Base-by-base conservation (phyloP, 345 rosid genomes). In the Firmiana major region DNA sequence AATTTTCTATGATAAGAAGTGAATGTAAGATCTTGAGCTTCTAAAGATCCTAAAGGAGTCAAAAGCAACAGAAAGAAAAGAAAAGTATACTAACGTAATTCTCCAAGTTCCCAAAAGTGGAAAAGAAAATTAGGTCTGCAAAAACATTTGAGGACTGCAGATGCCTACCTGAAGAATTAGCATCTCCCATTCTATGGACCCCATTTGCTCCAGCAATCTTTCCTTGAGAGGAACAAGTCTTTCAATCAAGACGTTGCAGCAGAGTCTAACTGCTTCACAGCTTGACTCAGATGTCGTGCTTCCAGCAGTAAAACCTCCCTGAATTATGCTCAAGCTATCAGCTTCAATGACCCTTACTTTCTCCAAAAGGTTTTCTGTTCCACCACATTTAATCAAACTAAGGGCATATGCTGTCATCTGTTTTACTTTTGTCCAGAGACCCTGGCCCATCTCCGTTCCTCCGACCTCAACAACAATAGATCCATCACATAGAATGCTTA, bases 401-500 rank as follows among this genome's bases (percentile, higher is more conserved):
- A 95, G 91, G 36, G 86, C 93, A 89, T 86, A 93, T 73, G 97
- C 97, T 76, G 85, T 90, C 89, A 85, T 90, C 80, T 93, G 99
- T 79, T 93, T 94, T 46, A 85, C 99, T 83, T 95, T 93, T 3
- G 98, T 92, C 94, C 94, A 95, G n/a, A 95, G 89, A 59, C 98
- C 99, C 84, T 92, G 98, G 7, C 98, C 98, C n/a, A 93, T 51
- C 81, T 95, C 99, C 71, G 86, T 86, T 26, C 97, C 98, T 71
- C 96, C 97, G 73, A 95, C 94, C 83, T 95, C 98, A 74, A 89
- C 96, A 45, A 79, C 96, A 77, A 95, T 71, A 49, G 98, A 95
- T 8, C 94, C 97, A 74, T 95, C 99, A 26, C 91, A 79, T 7
- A 95, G 82, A 78, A 95, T 88, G 85, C 97, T 88, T 42, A 93